Evolutionary conservation across 2,329 filamentous ascomycete species (phyloP).

Genomic region (Exophiala viscosa): DNA sequence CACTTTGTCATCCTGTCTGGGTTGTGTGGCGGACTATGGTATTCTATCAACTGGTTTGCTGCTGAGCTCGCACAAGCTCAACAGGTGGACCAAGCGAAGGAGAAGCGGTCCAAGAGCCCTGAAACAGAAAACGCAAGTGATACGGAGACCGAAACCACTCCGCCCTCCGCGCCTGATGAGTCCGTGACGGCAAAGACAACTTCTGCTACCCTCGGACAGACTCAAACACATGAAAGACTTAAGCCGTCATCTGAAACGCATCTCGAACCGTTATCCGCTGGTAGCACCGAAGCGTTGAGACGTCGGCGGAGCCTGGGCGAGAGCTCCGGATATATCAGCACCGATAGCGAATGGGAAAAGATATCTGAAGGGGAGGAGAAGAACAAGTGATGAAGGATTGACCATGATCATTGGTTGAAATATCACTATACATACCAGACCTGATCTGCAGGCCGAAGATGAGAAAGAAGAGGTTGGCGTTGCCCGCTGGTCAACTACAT

Average conservation of each 20-base stretch:
- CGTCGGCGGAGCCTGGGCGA: slow-evolving; percentile 48
- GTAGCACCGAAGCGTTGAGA: slow-evolving; percentile 39
- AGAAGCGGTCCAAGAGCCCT: slow-evolving; percentile 43
- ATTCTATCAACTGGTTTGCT: slow-evolving; percentile 95
- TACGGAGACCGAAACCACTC: slow-evolving; percentile 39
- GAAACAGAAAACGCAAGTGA: slow-evolving; percentile 29
- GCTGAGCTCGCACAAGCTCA: slow-evolving; percentile 55
- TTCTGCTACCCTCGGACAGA: slow-evolving; percentile 9
- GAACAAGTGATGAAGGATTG: slow-evolving; percentile 9
- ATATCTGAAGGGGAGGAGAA: slow-evolving; percentile 61
- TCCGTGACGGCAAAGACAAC: slow-evolving; percentile 8
- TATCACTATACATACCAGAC: background rate
- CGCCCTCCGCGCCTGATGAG: background rate
- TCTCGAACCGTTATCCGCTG: slow-evolving; percentile 47
- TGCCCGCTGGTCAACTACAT: too few relatives aligned
- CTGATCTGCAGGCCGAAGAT: too few relatives aligned
- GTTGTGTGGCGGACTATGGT: slow-evolving; percentile 81
- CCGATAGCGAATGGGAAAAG: slow-evolving; percentile 97
- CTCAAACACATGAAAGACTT: slow-evolving; percentile 17
- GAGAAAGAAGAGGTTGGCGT: too few relatives aligned
- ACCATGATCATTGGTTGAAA: background rate
- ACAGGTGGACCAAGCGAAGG: slow-evolving; percentile 44
- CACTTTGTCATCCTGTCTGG: slow-evolving; percentile 82
- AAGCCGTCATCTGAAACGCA: slow-evolving; percentile 11
- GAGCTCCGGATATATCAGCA: slow-evolving; percentile 62